These are phyloP conservation scores for Cutaneotrichosporon sp. DNA, from an alignment of 1,284 basidiomycete genomes.

Conservation along the genomic window DNA sequence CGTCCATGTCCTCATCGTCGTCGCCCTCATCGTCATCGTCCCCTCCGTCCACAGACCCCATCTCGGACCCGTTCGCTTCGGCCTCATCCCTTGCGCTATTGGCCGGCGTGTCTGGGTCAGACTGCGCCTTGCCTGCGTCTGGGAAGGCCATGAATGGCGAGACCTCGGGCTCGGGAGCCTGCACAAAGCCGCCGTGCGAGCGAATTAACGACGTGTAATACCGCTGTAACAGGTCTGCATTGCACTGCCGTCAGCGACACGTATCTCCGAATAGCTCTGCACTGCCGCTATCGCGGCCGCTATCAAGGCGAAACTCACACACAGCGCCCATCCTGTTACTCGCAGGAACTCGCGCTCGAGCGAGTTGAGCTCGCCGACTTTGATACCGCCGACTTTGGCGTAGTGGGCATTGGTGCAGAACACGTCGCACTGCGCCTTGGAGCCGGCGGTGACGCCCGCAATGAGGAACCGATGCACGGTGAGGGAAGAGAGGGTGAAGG, in stretches of 20 bases:
- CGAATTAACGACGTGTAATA: slow-evolving; percentile 55
- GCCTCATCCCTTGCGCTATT: slow-evolving; percentile 9
- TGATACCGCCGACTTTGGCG: slow-evolving; percentile 89
- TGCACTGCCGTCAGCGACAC: slow-evolving; percentile 41
- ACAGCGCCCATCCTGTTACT: slow-evolving; percentile 86
- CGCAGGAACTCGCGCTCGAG: slow-evolving; percentile 87
- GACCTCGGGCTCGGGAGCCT: slow-evolving; percentile 38
- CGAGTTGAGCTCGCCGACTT: slow-evolving; percentile 80
- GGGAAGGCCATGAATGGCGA: slow-evolving; percentile 48
- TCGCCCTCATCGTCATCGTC: slow-evolving; percentile 13
- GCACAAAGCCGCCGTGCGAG: slow-evolving; percentile 49
- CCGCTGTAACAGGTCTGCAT: slow-evolving; percentile 50
- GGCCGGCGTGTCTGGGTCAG: slow-evolving; percentile 15
- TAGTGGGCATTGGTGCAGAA: slow-evolving; percentile 91
- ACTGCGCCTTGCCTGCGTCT: slow-evolving; percentile 15
- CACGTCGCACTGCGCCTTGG: slow-evolving; percentile 86
- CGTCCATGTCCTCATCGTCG: slow-evolving; percentile 7
- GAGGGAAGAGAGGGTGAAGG: slow-evolving; percentile 86
- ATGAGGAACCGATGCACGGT: slow-evolving; percentile 96
- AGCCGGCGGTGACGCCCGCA: slow-evolving; percentile 78
- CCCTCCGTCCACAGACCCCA: slow-evolving; percentile 6
- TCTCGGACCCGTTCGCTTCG: slow-evolving; percentile 1
- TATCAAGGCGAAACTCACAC: slow-evolving; percentile 61
- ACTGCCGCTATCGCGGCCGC: not conserved
- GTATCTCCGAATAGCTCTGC: not conserved